Evolutionary conservation across 2,329 filamentous ascomycete species (phyloP).

Genomic region (Fusarium globosum): DNA sequence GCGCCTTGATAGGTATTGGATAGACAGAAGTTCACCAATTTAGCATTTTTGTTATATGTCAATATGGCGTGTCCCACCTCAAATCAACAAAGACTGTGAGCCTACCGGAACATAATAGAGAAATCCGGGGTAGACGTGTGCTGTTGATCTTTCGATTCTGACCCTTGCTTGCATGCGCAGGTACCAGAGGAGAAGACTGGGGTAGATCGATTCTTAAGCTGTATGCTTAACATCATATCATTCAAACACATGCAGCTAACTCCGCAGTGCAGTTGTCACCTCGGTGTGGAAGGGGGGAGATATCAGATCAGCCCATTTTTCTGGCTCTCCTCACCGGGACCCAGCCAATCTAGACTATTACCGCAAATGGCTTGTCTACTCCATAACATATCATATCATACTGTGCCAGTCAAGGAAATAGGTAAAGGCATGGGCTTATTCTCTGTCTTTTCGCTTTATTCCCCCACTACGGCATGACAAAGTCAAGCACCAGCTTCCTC

Average conservation of each 20-base stretch:
- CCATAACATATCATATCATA: slow-evolving; percentile 23
- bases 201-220: slow-evolving; percentile 15
- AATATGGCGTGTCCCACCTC: slow-evolving; percentile 1
- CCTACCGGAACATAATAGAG: not conserved
- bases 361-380: slow-evolving; percentile 46
- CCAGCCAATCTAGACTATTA: slow-evolving; percentile 38
- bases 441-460: slow-evolving; percentile 1
- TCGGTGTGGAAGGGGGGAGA: slow-evolving; percentile 7
- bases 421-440: slow-evolving; percentile 35
- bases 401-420: slow-evolving; percentile 43
- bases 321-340: slow-evolving; percentile 32
- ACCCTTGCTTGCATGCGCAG: slow-evolving; percentile 25
- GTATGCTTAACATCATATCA: slow-evolving; percentile 16
- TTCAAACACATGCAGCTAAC: slow-evolving; percentile 10
- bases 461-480: slow-evolving; percentile 20
- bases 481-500: slow-evolving; percentile 18
- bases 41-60: slow-evolving; percentile 24
- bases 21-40: slow-evolving; percentile 34
- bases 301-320: slow-evolving; percentile 25
- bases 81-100: not conserved
- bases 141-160: slow-evolving; percentile 15
- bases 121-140: not conserved
- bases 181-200: slow-evolving; percentile 23
- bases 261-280: slow-evolving; percentile 11
- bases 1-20: slow-evolving; percentile 27